A percentile compares a stretch with the other conserved stretches of the same genome.
Conservation (phyloP, 1,139 yeast species). For the Meyerozyma athensensis region DNA sequence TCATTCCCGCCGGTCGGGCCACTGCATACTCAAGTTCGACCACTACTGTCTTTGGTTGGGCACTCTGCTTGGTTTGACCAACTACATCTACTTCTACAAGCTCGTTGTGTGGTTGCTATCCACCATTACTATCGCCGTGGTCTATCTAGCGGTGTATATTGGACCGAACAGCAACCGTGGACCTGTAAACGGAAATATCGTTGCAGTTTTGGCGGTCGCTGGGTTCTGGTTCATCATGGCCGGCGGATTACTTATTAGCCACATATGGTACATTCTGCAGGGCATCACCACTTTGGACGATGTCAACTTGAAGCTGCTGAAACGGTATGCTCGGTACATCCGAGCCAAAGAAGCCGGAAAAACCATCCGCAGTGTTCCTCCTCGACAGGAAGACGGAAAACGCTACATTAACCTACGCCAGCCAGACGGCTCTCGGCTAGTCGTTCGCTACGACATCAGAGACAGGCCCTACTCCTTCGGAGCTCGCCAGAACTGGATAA, state of each 20-base stretch:
- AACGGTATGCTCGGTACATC: constrained; percentile 20
- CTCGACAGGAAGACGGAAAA: constrained; percentile 28
- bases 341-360: constrained; percentile 10
- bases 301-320: constrained; percentile 22
- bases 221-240: constrained; percentile 9
- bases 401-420: constrained; percentile 28
- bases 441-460: constrained; percentile 24
- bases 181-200: constrained; percentile 7
- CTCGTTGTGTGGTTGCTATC: constrained; percentile 3
- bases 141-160: constrained; percentile 6
- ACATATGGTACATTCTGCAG: constrained; percentile 6
- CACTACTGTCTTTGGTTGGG: constrained; percentile 15
- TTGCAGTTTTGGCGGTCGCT: constrained; percentile 7
- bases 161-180: constrained; percentile 4
- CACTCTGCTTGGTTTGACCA: constrained; percentile 12
- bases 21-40: constrained; percentile 13
- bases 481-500: constrained; percentile 28
- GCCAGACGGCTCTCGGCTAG: constrained; percentile 20
- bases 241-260: constrained; percentile 7
- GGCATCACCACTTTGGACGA: constrained; percentile 24
- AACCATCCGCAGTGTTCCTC: constrained; percentile 12
- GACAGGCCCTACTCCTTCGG: constrained; percentile 29
- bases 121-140: constrained; percentile 5
- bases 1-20: constrained; percentile 9
- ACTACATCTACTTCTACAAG: constrained; percentile 9